Base-by-base conservation (phyloP, 495 filamentous ascomycete genomes). In the Baudoinia panamericana region DNA sequence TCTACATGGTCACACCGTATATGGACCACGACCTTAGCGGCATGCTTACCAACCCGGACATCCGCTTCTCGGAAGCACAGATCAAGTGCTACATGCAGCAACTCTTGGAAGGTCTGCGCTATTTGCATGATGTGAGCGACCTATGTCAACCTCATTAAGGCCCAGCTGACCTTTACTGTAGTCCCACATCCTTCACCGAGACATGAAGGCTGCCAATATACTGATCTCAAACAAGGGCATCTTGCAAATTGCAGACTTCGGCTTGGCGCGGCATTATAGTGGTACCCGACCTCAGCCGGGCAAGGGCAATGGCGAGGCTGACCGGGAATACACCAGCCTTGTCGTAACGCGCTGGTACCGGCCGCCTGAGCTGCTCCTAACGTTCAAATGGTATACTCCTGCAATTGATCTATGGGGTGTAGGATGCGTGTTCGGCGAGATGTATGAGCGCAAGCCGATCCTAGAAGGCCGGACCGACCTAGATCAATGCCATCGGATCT, bases 371-470 rank as follows among this genome's bases (percentile, higher is more conserved):
- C 69, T 99, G 7, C 67, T 99, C 17, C 67, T 99, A 25, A 78
- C 84, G 33, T 69, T 96, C 9, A 78, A 80, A 45, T 70, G 69
- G 41, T 99, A 99, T 56, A 99, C 90, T 23, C 82, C 90, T 17
- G 86, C 90, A 3, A 93, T 99, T 57, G 90, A 99, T 61, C 71
- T 96, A 68, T 99, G 90, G 90, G 90, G 90, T 55, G 87, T 93
- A 52, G 88, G 88, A 21, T 95, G 90, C 56, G 85, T 99, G 9
- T 95, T 99, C 58, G 90, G 85, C 22, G 90, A 99, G 60, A 99
- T 99, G 90, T 82, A 96, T 45, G 77, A 83, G 50, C 76, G 85
- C 35, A 93, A 84, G 56, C 90, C 90, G 0, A 95, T 99, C 32
- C 71, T 99, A 18, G 75, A 84, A 2, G 90, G 90, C 3, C 83